Evolutionary conservation across 1,139 yeast species (phyloP), one percentile per base, ranked within the genome.

Genomic region (Sugiyamaella novakii): DNA sequence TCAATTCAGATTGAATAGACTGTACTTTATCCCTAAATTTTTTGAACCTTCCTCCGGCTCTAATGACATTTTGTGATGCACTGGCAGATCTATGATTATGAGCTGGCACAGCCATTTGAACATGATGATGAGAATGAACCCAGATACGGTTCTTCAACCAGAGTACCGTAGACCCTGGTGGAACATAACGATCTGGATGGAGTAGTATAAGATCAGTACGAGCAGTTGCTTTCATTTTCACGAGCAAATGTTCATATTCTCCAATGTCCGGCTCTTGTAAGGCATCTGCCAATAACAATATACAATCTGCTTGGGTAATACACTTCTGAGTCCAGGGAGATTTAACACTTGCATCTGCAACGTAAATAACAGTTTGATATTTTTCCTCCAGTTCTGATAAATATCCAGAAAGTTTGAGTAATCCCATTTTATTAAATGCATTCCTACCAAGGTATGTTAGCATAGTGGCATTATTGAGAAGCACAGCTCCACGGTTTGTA

Each of bases 241-340:
- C 76, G 14, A 92, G 69, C 17, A 88, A 65, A 44, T 84, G 75
- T 66, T 92, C 98, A 63, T 83, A 89, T 49, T 89, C 97, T 2
- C 98, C 96, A 38, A 87, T 75, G 22, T 80, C 79, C 0, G 89
- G 81, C 5, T 83, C 82, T 2, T 80, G 76, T 4, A 73, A 71
- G 2, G 85, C 83, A 46, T 70, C 69, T 0, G 75, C 76, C 5
- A 73, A 58, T 21, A 73, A 57, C 49, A 81, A 74, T 2, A 89
- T 58, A 70, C 97, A 91, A 66, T 92, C 98, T 10, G 96, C 98
- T 66, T 91, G 98, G 4, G 94, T 81, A 43, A 92, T 85, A 66
- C 98, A 92, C 0, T 96, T 87, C 7, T 81, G 78, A 0, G 97
- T 88, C 98, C 98, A 92, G 27, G 83, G 78, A 0, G 96, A 87